Evolutionary conservation across 805 yeast species (phyloP).

Genomic region (Saccharomycopsis javanensis): DNA sequence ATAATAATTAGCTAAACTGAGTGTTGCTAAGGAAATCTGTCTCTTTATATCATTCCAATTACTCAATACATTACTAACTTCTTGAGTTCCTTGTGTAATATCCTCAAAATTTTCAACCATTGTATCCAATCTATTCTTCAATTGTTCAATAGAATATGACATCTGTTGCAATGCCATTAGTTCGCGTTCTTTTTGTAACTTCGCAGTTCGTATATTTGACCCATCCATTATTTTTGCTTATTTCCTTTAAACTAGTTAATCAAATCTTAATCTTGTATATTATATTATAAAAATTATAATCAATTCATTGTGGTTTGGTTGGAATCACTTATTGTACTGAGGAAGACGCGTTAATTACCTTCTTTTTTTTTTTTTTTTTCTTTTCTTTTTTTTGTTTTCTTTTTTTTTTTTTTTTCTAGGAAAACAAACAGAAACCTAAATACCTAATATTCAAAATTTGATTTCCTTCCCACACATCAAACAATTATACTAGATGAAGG

Average conservation of each 20-base stretch:
- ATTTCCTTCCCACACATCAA: neutral
- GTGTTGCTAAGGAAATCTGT: constrained; percentile 49
- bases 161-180: constrained; percentile 18
- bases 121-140: constrained; percentile 12
- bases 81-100: constrained; percentile 41
- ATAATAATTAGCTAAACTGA: constrained; percentile 28
- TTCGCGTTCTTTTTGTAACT: constrained; percentile 15
- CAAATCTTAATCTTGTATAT: neutral
- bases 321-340: too few relatives aligned
- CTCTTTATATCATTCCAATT: constrained; percentile 58
- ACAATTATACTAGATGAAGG: too few relatives aligned
- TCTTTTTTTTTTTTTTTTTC: neutral
- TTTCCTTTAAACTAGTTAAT: neutral
- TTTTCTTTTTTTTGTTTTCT: neutral
- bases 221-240: neutral
- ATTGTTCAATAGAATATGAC: constrained; percentile 18
- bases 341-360: neutral
- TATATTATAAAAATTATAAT: too few relatives aligned
- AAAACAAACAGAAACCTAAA: too few relatives aligned
- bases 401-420: too few relatives aligned
- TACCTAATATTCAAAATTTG: neutral
- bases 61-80: constrained; percentile 47
- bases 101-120: constrained; percentile 15
- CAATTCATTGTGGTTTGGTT: too few relatives aligned
- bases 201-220: constrained; percentile 6